phyloP scores from a whole-genome alignment of 106 monocot species.

The Iris macrosiphon region DNA sequence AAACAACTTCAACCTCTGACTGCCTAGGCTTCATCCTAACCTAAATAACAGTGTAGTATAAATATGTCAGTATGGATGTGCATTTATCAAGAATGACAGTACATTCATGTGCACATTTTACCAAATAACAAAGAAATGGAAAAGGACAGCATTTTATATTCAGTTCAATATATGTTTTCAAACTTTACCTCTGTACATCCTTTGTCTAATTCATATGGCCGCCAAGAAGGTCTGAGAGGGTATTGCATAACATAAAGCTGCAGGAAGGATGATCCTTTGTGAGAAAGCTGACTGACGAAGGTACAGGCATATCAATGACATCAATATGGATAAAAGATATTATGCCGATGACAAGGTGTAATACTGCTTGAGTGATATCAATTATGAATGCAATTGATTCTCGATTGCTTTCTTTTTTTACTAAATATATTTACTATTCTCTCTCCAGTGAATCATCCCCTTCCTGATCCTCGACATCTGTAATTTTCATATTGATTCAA shows the following conservation, averaged over 20 bases:
- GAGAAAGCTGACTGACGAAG: no score
- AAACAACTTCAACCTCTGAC: slow-evolving; percentile 45
- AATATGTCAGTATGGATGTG: not conserved
- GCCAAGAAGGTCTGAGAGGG: slow-evolving; percentile 49
- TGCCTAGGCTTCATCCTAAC: slow-evolving; percentile 35
- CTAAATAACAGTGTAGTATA: slow-evolving; percentile 11
- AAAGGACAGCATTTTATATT: not conserved
- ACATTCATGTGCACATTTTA: not conserved
- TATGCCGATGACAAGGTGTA: no score
- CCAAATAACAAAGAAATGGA: not conserved
- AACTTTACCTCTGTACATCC: slow-evolving; percentile 39
- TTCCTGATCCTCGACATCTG: no score
- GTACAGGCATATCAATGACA: no score
- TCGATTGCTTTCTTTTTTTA: no score
- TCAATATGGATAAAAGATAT: no score
- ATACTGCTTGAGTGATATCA: no score
- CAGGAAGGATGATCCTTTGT: no score
- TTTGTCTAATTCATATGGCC: slow-evolving; percentile 44
- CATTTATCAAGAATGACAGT: not conserved
- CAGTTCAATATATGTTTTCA: not conserved
- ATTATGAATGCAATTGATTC: no score
- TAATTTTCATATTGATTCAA: no score
- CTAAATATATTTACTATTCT: no score
- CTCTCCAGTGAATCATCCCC: no score
- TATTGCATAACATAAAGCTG: slow-evolving; percentile 66